Base-by-base conservation (phyloP, 805 yeast genomes). In the Candida sanyiensis region DNA sequence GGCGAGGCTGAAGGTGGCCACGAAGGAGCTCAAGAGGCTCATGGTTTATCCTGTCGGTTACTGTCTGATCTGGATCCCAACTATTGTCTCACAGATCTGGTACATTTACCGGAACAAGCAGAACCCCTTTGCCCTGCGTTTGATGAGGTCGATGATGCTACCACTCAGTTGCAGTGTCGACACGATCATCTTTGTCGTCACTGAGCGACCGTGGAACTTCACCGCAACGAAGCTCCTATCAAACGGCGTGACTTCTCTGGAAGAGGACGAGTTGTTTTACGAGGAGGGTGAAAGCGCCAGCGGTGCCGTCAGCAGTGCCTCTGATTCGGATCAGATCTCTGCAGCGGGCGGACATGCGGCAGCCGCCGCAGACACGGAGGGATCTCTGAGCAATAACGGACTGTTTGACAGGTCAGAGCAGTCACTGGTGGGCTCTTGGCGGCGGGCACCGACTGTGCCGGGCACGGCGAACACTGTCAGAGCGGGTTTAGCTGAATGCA, bases 21-120 rank as follows among this genome's bases (percentile, higher is more conserved):
- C 40, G 36, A 43, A 44, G 26, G 54, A 52, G 21, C 19, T 47
- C 9, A 45, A 45, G 21, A 44, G 50, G 3, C 45, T 52, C 12
- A 39, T 42, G n/a, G 21, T 50, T 2, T 52, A 52, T 29, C 57
- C 57, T 7, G 6, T 52, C 2, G 48, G 51, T 5, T 52, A 52
- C 28, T 15, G 50, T 1, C 9, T 49, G 7, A 43, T 47, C 0
- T 52, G 57, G 57, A 39, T 35, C 1, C 27, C 47, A 1, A 46
- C 55, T 3, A 21, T 39, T 2, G 35, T 45, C 13, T 25, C 46
- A 3, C 50, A 52, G 24, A 26, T 46, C 1, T 38, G 41, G 38
- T 29, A 32, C 37, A 29, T 29, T 11, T 15, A 29, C 9, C n/a
- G 10, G n/a, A 21, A 16, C 7, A 9, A 21, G 2, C 21, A n/a